These are phyloP conservation scores for Lolium perenne DNA, from an alignment of 176 grass and related monocot genomes.

Conservation along the genomic window DNA sequence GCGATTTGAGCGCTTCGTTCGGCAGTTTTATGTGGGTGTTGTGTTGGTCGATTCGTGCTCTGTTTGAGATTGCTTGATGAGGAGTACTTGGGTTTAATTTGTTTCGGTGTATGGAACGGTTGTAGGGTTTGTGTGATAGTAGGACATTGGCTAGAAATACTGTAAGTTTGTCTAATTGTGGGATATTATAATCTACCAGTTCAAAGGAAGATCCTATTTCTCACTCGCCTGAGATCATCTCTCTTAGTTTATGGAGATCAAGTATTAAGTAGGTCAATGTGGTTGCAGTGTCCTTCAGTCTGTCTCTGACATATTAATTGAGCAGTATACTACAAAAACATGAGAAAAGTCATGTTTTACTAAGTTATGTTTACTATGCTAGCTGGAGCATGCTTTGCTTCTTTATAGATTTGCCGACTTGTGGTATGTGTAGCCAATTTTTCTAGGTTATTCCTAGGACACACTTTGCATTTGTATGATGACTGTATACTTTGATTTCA, in stretches of 20 bases:
- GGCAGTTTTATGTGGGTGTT: neutral
- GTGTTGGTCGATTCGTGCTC: slow-evolving; percentile 19
- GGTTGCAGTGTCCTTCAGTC: neutral
- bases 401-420: neutral
- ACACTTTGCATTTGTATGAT: neutral
- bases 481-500: neutral
- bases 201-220: neutral
- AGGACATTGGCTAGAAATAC: neutral
- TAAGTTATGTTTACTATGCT: neutral
- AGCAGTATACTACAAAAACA: slow-evolving; percentile 4
- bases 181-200: neutral
- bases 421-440: neutral
- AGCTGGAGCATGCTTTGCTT: neutral
- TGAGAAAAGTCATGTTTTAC: neutral
- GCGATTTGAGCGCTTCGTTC: neutral
- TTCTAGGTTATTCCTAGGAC: neutral
- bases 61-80: neutral
- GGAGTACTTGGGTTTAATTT: neutral
- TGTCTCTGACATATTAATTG: neutral
- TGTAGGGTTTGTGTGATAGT: neutral
- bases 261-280: neutral
- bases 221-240: neutral
- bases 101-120: neutral
- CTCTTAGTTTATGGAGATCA: neutral
- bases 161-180: neutral